Conservation (phyloP, 2,329 filamentous ascomycete species). For the Fusarium ambrosium region DNA sequence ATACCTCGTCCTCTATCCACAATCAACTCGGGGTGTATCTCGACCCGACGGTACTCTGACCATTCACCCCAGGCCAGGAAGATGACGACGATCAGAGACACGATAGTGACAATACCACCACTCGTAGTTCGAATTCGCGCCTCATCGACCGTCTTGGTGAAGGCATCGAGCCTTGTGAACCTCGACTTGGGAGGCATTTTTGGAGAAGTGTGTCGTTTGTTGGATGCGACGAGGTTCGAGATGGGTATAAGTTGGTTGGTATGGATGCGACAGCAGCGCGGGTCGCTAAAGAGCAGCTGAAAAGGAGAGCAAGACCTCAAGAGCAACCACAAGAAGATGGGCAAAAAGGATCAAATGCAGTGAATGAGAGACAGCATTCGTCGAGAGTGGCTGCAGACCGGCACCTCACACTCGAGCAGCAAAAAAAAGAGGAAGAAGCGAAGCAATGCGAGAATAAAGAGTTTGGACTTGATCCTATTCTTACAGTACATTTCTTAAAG, state of each 20-base stretch:
- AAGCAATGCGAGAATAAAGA: conserved; percentile 34
- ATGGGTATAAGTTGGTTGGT: conserved; percentile 20
- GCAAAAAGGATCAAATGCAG: conserved; percentile 18
- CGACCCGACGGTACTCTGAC: conserved; percentile 88
- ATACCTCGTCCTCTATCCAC: conserved; percentile 96
- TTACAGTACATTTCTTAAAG: conserved; percentile 24
- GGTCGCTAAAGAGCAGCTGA: conserved; percentile 17
- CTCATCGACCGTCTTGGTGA: conserved; percentile 99
- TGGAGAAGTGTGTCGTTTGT: conserved; percentile 5
- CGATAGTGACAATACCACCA: conserved; percentile 93
- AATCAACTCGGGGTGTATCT: conserved; percentile 91
- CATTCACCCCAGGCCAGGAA: conserved; percentile 96
- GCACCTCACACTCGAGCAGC: conserved; percentile 38
- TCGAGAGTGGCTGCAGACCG: conserved; percentile 27
- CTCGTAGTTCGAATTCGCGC: conserved; percentile 95
- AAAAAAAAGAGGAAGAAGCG: conserved; percentile 23
- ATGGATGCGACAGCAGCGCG: conserved; percentile 28
- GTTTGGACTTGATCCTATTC: conserved; percentile 27
- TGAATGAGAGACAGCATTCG: conserved; percentile 39
- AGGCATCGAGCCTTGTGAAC: conserved; percentile 97
- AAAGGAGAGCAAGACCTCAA: conserved; percentile 32
- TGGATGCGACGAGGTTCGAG: conserved; percentile 20
- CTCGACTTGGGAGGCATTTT: conserved; percentile 90
- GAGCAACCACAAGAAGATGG: conserved; percentile 2
- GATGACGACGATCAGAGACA: conserved; percentile 87